Conservation (phyloP, 2,329 filamentous ascomycete species). For the Metarhizium sp. region DNA sequence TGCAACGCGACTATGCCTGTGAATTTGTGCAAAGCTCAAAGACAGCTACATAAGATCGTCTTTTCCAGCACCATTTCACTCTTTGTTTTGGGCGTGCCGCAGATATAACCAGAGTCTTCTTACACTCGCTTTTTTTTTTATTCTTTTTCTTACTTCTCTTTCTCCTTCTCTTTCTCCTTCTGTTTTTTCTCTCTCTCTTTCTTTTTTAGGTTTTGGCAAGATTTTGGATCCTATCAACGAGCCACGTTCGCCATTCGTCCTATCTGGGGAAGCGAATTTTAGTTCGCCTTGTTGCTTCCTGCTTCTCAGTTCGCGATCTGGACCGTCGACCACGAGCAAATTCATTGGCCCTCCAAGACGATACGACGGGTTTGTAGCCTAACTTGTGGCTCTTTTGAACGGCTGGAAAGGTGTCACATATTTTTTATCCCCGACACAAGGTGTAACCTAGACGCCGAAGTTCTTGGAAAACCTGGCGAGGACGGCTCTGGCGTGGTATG, state of each 20-base stretch:
- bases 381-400: background rate
- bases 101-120: background rate
- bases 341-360: background rate
- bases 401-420: background rate
- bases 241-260: background rate
- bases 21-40: background rate
- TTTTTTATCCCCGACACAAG: conserved; percentile 21
- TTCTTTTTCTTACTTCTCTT: too few relatives aligned
- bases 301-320: background rate
- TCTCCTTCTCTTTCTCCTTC: too few relatives aligned
- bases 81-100: background rate
- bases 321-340: background rate
- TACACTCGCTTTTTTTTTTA: background rate
- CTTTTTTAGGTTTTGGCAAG: background rate
- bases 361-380: background rate
- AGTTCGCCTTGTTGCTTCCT: background rate
- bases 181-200: too few relatives aligned
- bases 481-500: conserved; percentile 52
- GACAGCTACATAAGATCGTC: background rate
- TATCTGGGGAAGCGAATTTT: background rate
- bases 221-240: background rate
- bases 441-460: conserved; percentile 46
- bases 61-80: background rate
- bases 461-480: conserved; percentile 30
- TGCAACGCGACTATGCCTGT: conserved; percentile 1